A percentile compares a stretch with the other conserved stretches of the same genome.
Evolutionary conservation across 2,329 filamentous ascomycete genomes (phyloP).

Genomic region (Colletotrichum ledebouriae): DNA sequence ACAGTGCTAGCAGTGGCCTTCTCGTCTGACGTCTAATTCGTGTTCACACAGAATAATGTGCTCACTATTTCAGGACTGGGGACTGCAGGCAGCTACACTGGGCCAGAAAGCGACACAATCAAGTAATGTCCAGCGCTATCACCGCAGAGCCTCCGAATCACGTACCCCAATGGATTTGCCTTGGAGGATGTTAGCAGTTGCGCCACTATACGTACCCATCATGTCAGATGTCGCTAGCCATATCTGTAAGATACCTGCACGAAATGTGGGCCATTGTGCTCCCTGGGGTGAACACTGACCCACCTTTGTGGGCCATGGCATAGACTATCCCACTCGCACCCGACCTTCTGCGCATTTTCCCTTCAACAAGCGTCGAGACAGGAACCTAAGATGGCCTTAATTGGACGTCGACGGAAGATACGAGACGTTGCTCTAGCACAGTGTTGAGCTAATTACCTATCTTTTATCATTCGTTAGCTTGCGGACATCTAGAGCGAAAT

Average conservation of each 20-base stretch:
- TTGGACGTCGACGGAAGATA: neutral
- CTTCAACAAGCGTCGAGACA: neutral
- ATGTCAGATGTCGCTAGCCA: neutral
- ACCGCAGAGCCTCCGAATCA: too few species aligned
- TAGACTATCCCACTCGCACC: neutral
- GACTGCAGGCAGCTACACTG: constrained; percentile 2
- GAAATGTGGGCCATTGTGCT: constrained; percentile 3
- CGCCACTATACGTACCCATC: neutral
- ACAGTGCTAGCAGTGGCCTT: neutral
- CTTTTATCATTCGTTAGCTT: neutral
- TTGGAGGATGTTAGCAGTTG: neutral
- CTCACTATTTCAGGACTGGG: neutral
- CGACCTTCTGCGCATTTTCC: neutral
- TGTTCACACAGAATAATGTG: neutral
- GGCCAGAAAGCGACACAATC: too few species aligned
- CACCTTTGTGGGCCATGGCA: neutral
- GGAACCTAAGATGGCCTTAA: neutral
- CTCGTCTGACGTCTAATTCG: neutral
- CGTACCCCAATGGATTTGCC: constrained; percentile 6
- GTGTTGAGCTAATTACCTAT: neutral
- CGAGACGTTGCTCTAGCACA: neutral
- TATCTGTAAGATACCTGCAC: neutral
- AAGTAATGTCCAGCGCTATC: neutral
- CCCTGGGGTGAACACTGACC: neutral
- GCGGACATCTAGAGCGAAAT: neutral